Base-by-base conservation (phyloP, 1,284 basidiomycete species). In the Sanghuangporus baumii region DNA sequence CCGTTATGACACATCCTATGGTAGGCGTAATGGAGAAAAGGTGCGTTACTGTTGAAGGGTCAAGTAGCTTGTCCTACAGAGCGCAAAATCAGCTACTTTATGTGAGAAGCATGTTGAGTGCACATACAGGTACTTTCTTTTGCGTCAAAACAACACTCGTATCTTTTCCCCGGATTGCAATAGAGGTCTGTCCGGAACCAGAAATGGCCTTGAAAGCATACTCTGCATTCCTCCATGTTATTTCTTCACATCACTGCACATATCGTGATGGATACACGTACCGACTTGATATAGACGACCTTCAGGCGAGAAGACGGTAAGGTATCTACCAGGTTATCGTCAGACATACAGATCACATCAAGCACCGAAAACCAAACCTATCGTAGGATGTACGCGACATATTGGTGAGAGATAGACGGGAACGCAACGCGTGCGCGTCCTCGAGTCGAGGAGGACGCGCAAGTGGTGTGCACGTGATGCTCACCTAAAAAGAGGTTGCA, bases 121-220 rank as follows among this genome's bases (percentile, higher is more conserved):
- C 16, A 80, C 84, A 67, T 71, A 98, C 96, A 26, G 96, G 95
- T 46, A 99, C 89, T 81, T 99, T 99, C 79, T 95, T 95, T 79
- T 99, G 97, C 9, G 96, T 98, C 71, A 98, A 94, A 47, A 98
- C 91, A 3, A 99, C 95, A 6, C 89, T 84, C 2, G 94, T 96
- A 72, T 99, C 96, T 76, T 93, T 93, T 23, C 97, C 97, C 68
- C 96, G 81, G 60, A 99, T 89, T 14, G 96, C 86, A 59, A 99
- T 85, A 6, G 96, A 88, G 2, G 97, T 99, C 71, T 98, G 93
- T 1, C 95, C 96, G 2, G 95, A 96, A 59, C 94, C 92, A 66
- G 93, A 93, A 76, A 99, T 98, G 55, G 97, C 97, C 77, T 99
- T 99, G 88, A 99, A 99, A 20, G 97, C 97, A 83, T 99, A 99